Base-by-base conservation (phyloP, 1,284 basidiomycete species). In the Neonothopanus nambi region DNA sequence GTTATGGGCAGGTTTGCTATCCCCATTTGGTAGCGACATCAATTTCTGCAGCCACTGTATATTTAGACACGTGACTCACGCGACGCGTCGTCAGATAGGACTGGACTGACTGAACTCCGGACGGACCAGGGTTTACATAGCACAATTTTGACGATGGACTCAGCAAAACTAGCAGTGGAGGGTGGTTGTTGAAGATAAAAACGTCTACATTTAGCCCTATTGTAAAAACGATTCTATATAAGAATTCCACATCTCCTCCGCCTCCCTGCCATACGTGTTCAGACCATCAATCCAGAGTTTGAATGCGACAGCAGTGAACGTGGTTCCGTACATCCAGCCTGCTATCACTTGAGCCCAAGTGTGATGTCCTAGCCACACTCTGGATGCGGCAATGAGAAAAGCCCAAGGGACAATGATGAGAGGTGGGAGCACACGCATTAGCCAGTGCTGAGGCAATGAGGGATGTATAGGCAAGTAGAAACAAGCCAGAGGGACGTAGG, bases 291-390 rank as follows among this genome's bases (percentile, higher is more conserved):
- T 65, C 89, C 89, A 91, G n/a, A 83, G 44, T 28, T 56, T 63
- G 60, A 87, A 88, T 86, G 89, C 91, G 3, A 74, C 48, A 0
- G 68, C 61, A 6, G 87, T 83, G 61, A 84, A 80, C 1, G 68
- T 63, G 2, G 79, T 61, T 0, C 92, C 92, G 48, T 84, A 84
- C 0, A 68, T 62, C 33, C 72, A 76, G 0, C 93, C 92, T n/a
- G 75, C 90, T 5, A 73, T 62, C 6, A 93, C 87, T 62, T 95
- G 92, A 0, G 75, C 69, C 73, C 76, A 79, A 1, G 89, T 92
- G 70, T 95, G 92, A 65, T 94, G 87, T 0, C 91, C 89, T 18
- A 95, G 74, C 82, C 84, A 85, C 38, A 92, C 79, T 42, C 93
- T 75, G 18, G 89, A 92, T 60, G 81, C 70, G 2, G 86, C 72